These are phyloP conservation scores for Flaveria linearis DNA, from an alignment of 129 eudicot species.

Conservation along the genomic window DNA sequence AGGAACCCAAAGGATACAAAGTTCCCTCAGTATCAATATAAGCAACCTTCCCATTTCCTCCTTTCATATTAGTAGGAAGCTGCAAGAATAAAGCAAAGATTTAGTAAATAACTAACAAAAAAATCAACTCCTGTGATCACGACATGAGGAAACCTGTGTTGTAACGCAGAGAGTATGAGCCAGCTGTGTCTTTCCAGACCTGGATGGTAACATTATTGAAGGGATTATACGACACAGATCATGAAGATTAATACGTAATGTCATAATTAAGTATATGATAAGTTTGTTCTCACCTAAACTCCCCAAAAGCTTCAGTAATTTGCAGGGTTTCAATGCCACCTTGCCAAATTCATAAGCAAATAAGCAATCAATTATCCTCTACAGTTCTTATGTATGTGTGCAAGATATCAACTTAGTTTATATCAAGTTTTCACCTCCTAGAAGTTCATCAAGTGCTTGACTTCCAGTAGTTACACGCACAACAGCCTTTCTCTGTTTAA, in stretches of 20 bases:
- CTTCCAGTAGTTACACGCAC: slow-evolving; percentile 95
- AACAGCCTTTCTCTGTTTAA: slow-evolving; percentile 76
- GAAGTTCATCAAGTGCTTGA: slow-evolving; percentile 92
- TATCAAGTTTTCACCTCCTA: slow-evolving; percentile 64
- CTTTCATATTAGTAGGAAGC: slow-evolving; percentile 93
- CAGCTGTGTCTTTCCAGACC: slow-evolving; percentile 98
- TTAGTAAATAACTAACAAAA: neutral
- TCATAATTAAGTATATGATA: neutral
- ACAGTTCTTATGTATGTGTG: neutral
- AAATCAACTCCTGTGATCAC: slow-evolving; percentile 5
- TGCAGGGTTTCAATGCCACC: slow-evolving; percentile 90
- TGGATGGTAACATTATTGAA: slow-evolving; percentile 33
- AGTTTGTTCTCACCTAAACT: slow-evolving; percentile 62
- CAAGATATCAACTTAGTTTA: slow-evolving; percentile 3
- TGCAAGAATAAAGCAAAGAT: slow-evolving; percentile 35
- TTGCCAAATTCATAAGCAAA: slow-evolving; percentile 28
- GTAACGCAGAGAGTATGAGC: slow-evolving; percentile 96
- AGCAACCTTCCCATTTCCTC: slow-evolving; percentile 99
- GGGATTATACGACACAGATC: slow-evolving; percentile 14
- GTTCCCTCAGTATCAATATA: slow-evolving; percentile 98
- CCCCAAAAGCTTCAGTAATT: slow-evolving; percentile 99
- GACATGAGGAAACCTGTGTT: slow-evolving; percentile 60
- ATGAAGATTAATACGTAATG: slow-evolving; percentile 10
- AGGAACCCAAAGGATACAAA: slow-evolving; percentile 83
- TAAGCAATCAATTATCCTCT: neutral